Base-by-base conservation (phyloP, 352 stramenopile species). In the Pythium rhizo-oryzae region DNA sequence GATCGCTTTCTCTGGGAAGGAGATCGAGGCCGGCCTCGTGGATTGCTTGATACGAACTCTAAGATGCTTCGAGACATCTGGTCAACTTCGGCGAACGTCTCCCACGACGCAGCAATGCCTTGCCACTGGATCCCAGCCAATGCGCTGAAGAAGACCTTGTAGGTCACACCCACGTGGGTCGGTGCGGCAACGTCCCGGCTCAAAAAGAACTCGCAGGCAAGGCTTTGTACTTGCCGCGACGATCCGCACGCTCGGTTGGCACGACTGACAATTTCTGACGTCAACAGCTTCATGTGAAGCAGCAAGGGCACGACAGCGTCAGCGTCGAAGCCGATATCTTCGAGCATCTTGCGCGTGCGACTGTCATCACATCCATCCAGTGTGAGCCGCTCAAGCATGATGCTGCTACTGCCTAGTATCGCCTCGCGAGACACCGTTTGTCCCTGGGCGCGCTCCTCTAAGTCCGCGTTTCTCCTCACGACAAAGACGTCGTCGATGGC, bases 161-260 rank as follows among this genome's bases (percentile, higher is more conserved):
- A 56, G 16, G 8, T 24, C 25, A 49, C 19, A 30, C 15, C 46
- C 0, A 53, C n/a, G 15, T 53, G 43, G 25, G 28, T 21, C 41
- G 23, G 33, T 5, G 52, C 37, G 47, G 57, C 1, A 44, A 18
- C 4, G 72, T 74, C 35, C 21, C 21, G 13, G n/a, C 67, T 64
- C 16, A 91, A 43, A 35, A 89, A 89, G 41, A 87, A 91, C 69
- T 91, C 81, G 39, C 79, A 89, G 12, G 70, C 70, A 4, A 76
- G 33, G 11, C 65, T 43, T 3, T 72, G 60, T 7, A 89, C 69
- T 58, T 84, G 76, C 0, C 71, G 71, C 5, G 76, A 65, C 12
- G 70, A 57, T 0, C 44, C 62, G 19, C 63, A 69, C 0, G 65
- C 64, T 44, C 77, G 67, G 44, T 91, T 91, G 4, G 89, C 71